Evolutionary conservation across 75 land plant species (phyloP), one percentile per base, ranked within the genome.

Genomic region (Cryptomeria japonica): DNA sequence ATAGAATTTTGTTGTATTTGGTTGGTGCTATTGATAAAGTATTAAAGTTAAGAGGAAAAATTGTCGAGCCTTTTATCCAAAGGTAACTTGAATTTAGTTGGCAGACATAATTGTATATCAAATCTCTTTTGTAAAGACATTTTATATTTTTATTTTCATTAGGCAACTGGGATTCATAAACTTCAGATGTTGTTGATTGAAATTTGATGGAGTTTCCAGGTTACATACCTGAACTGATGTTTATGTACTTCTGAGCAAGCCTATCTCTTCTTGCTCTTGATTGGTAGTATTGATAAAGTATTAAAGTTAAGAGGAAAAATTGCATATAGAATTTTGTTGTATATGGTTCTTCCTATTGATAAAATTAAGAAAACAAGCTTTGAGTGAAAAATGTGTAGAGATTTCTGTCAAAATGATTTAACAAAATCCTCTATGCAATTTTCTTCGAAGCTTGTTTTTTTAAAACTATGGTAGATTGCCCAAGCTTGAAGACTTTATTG

Each of bases 51-150:
- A 1, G 7, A 64, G n/a, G 9, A 28, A 5, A 25, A 7, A 64
- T 87, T 98, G 99, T 90, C 89, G 96, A 76, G 99, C 99, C 44
- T 89, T 98, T 39, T 98, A 93, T 87, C 99, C 99, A 16, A 97
- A 96, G 99, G 98, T 95, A 88, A 88, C 64, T 77, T 49, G 5
- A 82, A 19, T 82, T 51, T n/a, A 82, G 49, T 28, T 82, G 51
- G 14, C 84, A 46, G 53, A 82, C 14, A 82, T 22, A 46, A 46
- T 41, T n/a, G 31, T 28, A 22, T n/a, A 10, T 41, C n/a, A 79
- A 34, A 18, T 41, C 25, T 79, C 42, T 78, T 8, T 64, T 64
- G 6, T 79, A 82, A 46, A 13, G 9, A 25, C 2, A 9, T 82
- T 44, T 82, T 12, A 8, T 46, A 13, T 28, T 46, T 46, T 42